Percentiles rank a stretch among this genome's conserved stretches.
phyloP scores from a whole-genome alignment of 164 flowering plant genomes.

The Kalanchoe fedtschenkoi region DNA sequence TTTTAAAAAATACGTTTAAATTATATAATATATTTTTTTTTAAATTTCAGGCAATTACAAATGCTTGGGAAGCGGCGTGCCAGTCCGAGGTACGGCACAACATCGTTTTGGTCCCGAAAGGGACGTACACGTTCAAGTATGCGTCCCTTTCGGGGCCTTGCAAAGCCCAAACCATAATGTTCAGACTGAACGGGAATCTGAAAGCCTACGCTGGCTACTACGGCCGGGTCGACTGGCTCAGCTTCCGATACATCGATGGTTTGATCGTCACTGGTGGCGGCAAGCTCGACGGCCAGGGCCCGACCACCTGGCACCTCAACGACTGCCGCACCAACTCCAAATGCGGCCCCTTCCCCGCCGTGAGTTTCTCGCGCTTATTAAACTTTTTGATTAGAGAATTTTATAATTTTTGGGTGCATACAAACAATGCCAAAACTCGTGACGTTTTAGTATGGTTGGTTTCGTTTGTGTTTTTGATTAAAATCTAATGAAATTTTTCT shows the following conservation, averaged over 20 bases:
- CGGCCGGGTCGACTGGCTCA: constrained; percentile 13
- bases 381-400: no score
- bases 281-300: constrained; percentile 27
- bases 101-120: neutral
- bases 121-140: neutral
- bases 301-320: constrained; percentile 19
- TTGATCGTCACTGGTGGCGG: constrained; percentile 18
- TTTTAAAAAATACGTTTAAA: no score
- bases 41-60: neutral
- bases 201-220: neutral
- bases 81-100: neutral
- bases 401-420: no score
- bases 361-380: constrained; percentile 6
- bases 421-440: no score
- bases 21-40: no score
- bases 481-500: no score
- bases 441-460: no score
- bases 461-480: no score
- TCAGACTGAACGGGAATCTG: neutral
- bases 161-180: neutral
- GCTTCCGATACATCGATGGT: constrained; percentile 11
- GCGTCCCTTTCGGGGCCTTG: neutral
- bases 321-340: constrained; percentile 11
- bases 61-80: neutral
- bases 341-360: constrained; percentile 18